Base-by-base conservation (phyloP, 306 rosid species). In the Malus sylvestris region DNA sequence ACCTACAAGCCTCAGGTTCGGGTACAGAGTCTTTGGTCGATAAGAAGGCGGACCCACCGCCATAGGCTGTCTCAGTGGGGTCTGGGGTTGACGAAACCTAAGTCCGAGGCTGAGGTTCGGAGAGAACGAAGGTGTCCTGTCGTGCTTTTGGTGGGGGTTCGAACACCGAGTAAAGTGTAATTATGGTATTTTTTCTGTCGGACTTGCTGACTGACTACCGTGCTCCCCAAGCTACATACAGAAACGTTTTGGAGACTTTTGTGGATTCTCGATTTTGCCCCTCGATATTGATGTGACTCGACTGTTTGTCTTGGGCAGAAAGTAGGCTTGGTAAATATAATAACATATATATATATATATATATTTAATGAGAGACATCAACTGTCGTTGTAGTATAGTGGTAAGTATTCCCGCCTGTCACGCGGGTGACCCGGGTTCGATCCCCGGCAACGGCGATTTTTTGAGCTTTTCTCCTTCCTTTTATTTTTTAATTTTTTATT, bases 391-490 rank as follows among this genome's bases (percentile, higher is more conserved):
- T 82, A 85, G 82, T 79, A 76, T 84, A 77, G 85, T 84, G 87
- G 83, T 84, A 10, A 74, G 81, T 84, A 85, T 85, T 82, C 79
- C 79, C 78, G 80, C 78, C 78, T 82, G 86, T 85, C 84, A 82
- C 86, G 49, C 78, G 73, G 80, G 82, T 85, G 81, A 82, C 84
- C 80, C 80, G 79, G 85, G 88, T 79, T 85, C 81, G 79, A 81
- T 85, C 84, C 85, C 81, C 80, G 80, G 84, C 84, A 82, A 72
- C 84, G 86, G 81, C 82, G 75, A 23, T 4, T 4, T 0, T 7
- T 0, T 2, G 18, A 2, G 5, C 16, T 11, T 16, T 1, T n/a
- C 2, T 14, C 0, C 0, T 23, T 23, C 25, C 0, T 23, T 23
- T 23, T 23, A 0, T 23, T 23, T 67, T 22, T 23, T 23, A 23